A percentile compares a stretch with the other conserved stretches of the same genome.
These are phyloP conservation scores for Trichoderma asperellum DNA, from an alignment of 2,329 filamentous ascomycete genomes.

Conservation along the genomic window DNA sequence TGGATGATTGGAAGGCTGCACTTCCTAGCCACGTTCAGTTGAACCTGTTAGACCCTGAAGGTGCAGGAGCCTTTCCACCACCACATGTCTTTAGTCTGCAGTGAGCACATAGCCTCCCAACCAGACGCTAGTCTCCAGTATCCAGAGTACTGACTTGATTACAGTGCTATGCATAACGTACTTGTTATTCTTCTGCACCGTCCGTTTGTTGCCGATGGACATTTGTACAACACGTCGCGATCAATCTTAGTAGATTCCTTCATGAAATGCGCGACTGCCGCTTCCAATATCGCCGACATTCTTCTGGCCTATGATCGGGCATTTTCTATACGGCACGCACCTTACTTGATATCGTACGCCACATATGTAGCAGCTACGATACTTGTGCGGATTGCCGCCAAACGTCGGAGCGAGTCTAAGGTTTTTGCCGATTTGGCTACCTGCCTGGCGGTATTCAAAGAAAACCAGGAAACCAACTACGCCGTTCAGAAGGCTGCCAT, in stretches of 20 bases:
- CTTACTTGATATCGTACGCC: slow-evolving; percentile 45
- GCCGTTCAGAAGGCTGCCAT: too few species aligned
- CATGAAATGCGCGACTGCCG: slow-evolving; percentile 42
- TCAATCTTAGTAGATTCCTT: slow-evolving; percentile 28
- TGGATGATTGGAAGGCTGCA: too few species aligned
- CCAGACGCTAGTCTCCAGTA: too few species aligned
- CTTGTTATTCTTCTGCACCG: slow-evolving; percentile 44
- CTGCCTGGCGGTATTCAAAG: too few species aligned
- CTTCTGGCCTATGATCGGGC: slow-evolving; percentile 37
- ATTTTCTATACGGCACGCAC: slow-evolving; percentile 41
- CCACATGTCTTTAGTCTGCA: too few species aligned
- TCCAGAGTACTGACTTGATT: too few species aligned
- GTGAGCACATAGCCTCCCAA: too few species aligned
- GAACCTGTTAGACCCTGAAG: too few species aligned
- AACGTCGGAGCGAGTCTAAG: slow-evolving; percentile 15
- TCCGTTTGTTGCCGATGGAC: slow-evolving; percentile 40
- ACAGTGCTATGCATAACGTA: slow-evolving; percentile 39
- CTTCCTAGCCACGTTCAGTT: too few species aligned
- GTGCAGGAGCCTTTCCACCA: too few species aligned
- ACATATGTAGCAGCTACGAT: slow-evolving; percentile 48
- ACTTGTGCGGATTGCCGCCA: slow-evolving; percentile 45
- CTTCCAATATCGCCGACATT: slow-evolving; percentile 43
- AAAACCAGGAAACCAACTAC: too few species aligned
- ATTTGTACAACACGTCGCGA: slow-evolving; percentile 26
- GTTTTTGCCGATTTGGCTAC: too few species aligned